A percentile compares a stretch with the other conserved stretches of the same genome.
Conservation (phyloP, 2,329 filamentous ascomycete species). For the Ceratocystis alfenasii region DNA sequence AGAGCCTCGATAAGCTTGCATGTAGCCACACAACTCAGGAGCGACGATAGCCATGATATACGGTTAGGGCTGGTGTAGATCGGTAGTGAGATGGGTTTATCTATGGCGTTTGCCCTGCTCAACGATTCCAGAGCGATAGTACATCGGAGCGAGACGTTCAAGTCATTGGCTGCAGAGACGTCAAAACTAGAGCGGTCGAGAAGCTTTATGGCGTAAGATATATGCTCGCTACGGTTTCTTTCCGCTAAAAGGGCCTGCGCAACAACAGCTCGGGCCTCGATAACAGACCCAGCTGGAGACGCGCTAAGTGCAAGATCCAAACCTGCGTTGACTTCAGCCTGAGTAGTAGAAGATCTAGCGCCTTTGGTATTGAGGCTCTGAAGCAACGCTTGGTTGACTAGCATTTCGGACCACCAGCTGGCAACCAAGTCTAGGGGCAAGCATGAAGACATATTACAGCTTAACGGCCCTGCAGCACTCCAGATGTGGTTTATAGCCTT, state of each 20-base stretch:
- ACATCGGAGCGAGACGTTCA: conserved; percentile 46
- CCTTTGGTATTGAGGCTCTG: conserved; percentile 46
- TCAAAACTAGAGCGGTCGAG: conserved; percentile 28
- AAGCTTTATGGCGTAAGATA: conserved; percentile 44
- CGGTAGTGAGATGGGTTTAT: conserved; percentile 25
- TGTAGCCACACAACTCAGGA: conserved; percentile 48
- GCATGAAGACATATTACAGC: conserved; percentile 63
- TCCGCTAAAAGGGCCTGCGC: conserved; percentile 46
- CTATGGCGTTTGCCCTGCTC: conserved; percentile 33
- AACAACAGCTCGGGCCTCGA: conserved; percentile 49
- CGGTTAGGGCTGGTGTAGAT: conserved; percentile 26
- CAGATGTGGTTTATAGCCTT: conserved; percentile 40
- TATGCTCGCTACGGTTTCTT: conserved; percentile 43
- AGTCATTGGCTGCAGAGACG: conserved; percentile 30
- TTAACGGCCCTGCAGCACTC: conserved; percentile 36
- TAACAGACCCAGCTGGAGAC: conserved; percentile 67
- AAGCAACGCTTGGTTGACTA: conserved; percentile 57
- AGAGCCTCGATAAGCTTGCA: conserved; percentile 48
- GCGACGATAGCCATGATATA: conserved; percentile 34
- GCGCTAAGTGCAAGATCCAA: conserved; percentile 58
- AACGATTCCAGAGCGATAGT: conserved; percentile 51
- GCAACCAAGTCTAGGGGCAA: conserved; percentile 83
- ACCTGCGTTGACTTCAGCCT: conserved; percentile 34
- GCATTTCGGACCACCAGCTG: conserved; percentile 75
- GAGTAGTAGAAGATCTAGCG: conserved; percentile 30